phyloP scores from a whole-genome alignment of 176 grass and related monocot genomes.

The Musa beccarii region DNA sequence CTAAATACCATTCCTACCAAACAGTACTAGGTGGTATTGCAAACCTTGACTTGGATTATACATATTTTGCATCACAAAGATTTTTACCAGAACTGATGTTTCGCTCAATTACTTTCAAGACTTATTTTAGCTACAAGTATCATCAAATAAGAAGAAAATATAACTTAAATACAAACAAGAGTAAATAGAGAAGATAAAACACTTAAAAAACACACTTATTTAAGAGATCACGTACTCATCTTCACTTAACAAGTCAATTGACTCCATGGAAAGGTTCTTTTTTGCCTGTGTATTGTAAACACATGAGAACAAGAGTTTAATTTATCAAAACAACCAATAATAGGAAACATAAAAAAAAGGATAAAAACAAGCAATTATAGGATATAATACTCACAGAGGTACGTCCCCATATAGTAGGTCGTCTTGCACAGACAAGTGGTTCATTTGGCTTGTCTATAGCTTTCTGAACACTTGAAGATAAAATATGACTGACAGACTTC shows the following conservation, averaged over 20 bases:
- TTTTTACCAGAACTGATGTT: no score
- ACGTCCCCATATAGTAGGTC: slow-evolving; percentile 60
- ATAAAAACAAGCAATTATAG: neutral
- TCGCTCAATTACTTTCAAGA: no score
- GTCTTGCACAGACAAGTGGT: slow-evolving; percentile 26
- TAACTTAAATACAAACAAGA: neutral
- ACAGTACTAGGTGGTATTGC: no score
- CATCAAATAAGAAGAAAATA: neutral
- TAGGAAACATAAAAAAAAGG: neutral
- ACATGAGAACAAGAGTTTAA: neutral
- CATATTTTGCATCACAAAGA: no score
- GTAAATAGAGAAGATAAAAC: neutral
- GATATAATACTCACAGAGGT: slow-evolving; percentile 64
- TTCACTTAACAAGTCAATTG: slow-evolving; percentile 58
- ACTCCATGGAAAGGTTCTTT: slow-evolving; percentile 83
- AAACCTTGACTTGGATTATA: no score
- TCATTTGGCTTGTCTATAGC: slow-evolving; percentile 35
- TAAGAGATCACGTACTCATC: slow-evolving; percentile 68
- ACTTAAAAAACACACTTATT: neutral
- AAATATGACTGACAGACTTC: slow-evolving; percentile 29
- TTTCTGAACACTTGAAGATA: slow-evolving; percentile 27
- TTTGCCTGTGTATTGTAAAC: slow-evolving; percentile 50
- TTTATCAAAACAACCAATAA: neutral
- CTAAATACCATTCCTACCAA: no score
- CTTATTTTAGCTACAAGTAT: neutral